Base-by-base conservation (phyloP, 805 yeast genomes). In the Lachancea kluyveri region DNA sequence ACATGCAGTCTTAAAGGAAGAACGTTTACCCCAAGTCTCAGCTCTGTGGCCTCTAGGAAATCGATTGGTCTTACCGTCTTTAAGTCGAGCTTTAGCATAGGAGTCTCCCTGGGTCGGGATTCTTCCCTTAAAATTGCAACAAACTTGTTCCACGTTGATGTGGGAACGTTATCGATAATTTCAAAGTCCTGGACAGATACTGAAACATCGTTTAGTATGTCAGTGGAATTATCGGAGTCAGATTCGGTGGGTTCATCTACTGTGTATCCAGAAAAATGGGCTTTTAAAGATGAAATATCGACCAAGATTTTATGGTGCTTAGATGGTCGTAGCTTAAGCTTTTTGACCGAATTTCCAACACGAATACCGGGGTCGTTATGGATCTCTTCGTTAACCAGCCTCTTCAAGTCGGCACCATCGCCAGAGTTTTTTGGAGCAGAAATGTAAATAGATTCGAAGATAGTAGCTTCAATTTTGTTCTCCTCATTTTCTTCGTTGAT, bases 141-240 rank as follows among this genome's bases (percentile, higher is more conserved):
- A 53, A 87, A 77, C 59, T 81, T 82, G 45, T 86, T 83, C 96
- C 96, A 90, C 0, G 94, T 80, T 0, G 96, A 90, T 0, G 87
- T 73, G 1, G 86, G 79, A 2, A 88, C 77, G 48, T 84, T 81
- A 53, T 88, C 96, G 32, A 72, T 60, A 3, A 86, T 64, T 30
- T 72, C 77, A 26, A 84, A 59, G 23, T 75, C 72, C 6, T 67
- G 67, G 3, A 81, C 59, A 9, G 60, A 54, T 2, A 85, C 26
- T 9, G 61, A 68, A 8, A 79, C 53, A 5, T 64, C 58, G 46
- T 67, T 77, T 8, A 80, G 52, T 3, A 68, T 27, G 30, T 72
- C 77, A 12, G 67, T 64, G 16, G 57, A 57, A 35, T 50, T 41
- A 18, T 50, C 50, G 14, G 50, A 38, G 6, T 56, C 49, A 13